These are phyloP conservation scores for Ustilago shanxiensis DNA, from an alignment of 1,284 basidiomycete genomes.

Conservation along the genomic window DNA sequence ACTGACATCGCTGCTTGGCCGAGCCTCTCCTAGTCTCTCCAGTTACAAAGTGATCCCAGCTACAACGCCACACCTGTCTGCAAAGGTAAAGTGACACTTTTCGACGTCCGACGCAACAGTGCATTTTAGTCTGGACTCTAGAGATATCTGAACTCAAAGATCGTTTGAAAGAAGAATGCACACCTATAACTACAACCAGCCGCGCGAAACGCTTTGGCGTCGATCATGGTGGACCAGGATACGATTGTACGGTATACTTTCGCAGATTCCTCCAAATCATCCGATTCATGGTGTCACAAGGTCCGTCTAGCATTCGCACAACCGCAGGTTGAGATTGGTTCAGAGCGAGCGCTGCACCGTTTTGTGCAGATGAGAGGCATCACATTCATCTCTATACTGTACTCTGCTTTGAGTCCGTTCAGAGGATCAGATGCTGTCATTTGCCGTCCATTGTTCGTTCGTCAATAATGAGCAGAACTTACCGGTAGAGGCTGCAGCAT, in stretches of 20 bases:
- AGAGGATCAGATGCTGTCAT: too few relatives aligned
- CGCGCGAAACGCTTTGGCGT: background rate
- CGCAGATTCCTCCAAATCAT: too few relatives aligned
- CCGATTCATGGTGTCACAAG: background rate
- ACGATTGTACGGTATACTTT: too few relatives aligned
- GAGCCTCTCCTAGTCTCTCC: background rate
- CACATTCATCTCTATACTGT: too few relatives aligned
- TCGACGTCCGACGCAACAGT: background rate
- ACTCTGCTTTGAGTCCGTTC: too few relatives aligned
- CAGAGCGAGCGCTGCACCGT: background rate
- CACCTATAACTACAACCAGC: too few relatives aligned
- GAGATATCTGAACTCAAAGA: too few relatives aligned
- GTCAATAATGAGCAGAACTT: background rate
- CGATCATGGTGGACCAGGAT: background rate
- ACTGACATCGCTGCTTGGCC: background rate
- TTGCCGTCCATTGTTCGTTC: background rate
- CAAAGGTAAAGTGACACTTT: background rate
- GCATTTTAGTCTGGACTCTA: background rate
- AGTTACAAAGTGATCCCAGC: background rate
- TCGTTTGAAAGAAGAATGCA: background rate
- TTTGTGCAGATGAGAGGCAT: too few relatives aligned
- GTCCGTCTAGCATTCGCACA: background rate
- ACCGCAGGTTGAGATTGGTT: background rate
- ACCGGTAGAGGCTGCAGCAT: conserved; percentile 2
- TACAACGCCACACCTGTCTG: background rate